phyloP scores from a whole-genome alignment of 345 rosid species.

The Schrenkiella parvula region DNA sequence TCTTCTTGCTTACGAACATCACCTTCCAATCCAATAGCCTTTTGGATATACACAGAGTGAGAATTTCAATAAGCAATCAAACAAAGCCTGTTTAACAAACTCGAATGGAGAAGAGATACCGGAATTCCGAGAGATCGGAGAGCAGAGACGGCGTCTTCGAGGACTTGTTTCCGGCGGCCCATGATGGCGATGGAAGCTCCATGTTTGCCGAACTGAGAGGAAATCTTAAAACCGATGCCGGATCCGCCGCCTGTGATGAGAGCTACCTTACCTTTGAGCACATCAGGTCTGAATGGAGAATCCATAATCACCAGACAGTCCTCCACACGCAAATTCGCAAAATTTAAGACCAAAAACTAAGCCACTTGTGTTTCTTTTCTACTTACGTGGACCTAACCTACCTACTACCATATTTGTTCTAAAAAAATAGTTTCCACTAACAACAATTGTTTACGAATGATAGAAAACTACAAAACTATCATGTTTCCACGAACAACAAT shows the following conservation, averaged over 20 bases:
- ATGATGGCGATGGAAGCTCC: conserved; percentile 76
- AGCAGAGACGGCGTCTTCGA: conserved; percentile 58
- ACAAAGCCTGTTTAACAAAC: too few species aligned
- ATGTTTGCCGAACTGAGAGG: conserved; percentile 62
- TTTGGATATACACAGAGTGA: background rate
- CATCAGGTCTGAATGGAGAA: conserved; percentile 63
- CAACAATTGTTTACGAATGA: too few species aligned
- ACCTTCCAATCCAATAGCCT: conserved; percentile 82
- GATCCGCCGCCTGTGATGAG: conserved; percentile 87
- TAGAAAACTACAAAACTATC: too few species aligned
- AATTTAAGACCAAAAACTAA: too few species aligned
- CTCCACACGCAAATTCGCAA: background rate
- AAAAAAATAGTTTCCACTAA: too few species aligned
- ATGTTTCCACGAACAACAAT: too few species aligned
- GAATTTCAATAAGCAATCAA: background rate
- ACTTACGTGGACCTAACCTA: background rate
- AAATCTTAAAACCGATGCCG: conserved; percentile 81
- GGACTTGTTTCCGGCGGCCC: conserved; percentile 67
- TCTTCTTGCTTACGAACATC: conserved; percentile 80
- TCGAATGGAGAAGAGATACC: conserved; percentile 20
- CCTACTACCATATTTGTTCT: background rate
- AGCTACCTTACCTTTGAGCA: conserved; percentile 55
- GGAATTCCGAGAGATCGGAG: conserved; percentile 60
- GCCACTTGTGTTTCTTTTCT: background rate
- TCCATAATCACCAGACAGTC: conserved; percentile 43